Base-by-base conservation (phyloP, 2,329 filamentous ascomycete genomes). In the Emericellopsis cladophorae region DNA sequence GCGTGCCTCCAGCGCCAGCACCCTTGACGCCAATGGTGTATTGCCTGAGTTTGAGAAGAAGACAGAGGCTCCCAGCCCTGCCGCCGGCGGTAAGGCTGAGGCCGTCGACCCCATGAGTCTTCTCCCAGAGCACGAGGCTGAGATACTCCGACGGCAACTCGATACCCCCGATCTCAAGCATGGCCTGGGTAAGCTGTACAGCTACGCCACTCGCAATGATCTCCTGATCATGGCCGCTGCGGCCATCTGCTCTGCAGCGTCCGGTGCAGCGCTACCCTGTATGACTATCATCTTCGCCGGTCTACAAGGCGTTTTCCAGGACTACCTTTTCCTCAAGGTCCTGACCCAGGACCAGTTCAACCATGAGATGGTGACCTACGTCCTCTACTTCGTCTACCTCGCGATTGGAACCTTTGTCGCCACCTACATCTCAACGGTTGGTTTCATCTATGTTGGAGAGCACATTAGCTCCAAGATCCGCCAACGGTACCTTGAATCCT, bases 381-480 rank as follows among this genome's bases (percentile, higher is more conserved):
- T 88, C 12, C 62, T 92, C 31, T 93, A 93, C 60, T 92, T 93
- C 48, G 65, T 94, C 31, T 94, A 93, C 57, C 72, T 94, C 37
- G 87, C 76, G 35, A 78, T 94, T 44, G 87, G 70, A 47, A 82
- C 89, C 54, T 93, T 92, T 48, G 61, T 85, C 37, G 79, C 80
- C 4, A 73, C 81, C 36, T 93, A 93, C 56, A 66, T 93, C 44
- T 73, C 78, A 21, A 95, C 89, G 0, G 79, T 93, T 15, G 85
- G 86, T 16, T 95, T 93, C 64, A 94, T 95, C 51, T 95, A 87
- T 53, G 81, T 79, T 0, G 85, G 84, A 42, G 84, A 90, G 58
- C 81, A 87, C 53, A 78, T 89, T 54, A 79, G 79, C 43, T 75
- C 76, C 46, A 85, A 87, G 64, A 84, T 89, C 50, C 78, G 89